Evolutionary conservation across 768 basidiomycete species (phyloP), one percentile per base, ranked within the genome.

Genomic region (Boletus speciosus): DNA sequence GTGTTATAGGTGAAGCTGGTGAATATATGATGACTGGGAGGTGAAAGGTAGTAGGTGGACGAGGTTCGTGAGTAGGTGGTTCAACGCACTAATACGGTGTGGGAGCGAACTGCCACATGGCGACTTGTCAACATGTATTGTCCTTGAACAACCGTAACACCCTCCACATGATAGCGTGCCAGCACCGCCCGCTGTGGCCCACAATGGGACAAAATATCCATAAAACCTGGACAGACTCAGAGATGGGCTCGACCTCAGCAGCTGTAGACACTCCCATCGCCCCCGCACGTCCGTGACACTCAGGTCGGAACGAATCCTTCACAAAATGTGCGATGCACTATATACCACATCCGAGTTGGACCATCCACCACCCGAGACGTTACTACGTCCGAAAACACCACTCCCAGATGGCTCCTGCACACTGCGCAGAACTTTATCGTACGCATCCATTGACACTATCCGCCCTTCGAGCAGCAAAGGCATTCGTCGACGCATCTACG

Each of bases 391-490:
- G 9, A 16, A 10, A 31, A 57, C 59, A 23, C 52, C 52, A 16
- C 29, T 37, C 31, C 47, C 52, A 8, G 47, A 47, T n/a, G 32
- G 0, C 34, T 29, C 53, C 37, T 57, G 41, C 27, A 47, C 56
- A 1, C 48, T 66, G 5, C 60, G 44, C n/a, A 61, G 66, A 48
- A 62, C 57, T 0, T n/a, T 29, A 10, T 68, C 66, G 7, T 39
- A 11, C 36, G 51, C 57, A 12, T 67, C 62, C 16, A 32, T 66
- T 36, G 54, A 60, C 7, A 66, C 64, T 0, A 12, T 59, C 19
- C 40, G 50, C n/a, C 51, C 56, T 16, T 14, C 54, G 16, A 43
- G 15, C 5, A 29, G 6, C 8, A 58, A 50, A 43, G 54, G 57
- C 11, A 6, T 64, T 25, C 60, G 62, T 38, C 62, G 52, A 31